These are phyloP conservation scores for Aspergillus diversus DNA, from an alignment of 495 filamentous ascomycete genomes.

Conservation along the genomic window DNA sequence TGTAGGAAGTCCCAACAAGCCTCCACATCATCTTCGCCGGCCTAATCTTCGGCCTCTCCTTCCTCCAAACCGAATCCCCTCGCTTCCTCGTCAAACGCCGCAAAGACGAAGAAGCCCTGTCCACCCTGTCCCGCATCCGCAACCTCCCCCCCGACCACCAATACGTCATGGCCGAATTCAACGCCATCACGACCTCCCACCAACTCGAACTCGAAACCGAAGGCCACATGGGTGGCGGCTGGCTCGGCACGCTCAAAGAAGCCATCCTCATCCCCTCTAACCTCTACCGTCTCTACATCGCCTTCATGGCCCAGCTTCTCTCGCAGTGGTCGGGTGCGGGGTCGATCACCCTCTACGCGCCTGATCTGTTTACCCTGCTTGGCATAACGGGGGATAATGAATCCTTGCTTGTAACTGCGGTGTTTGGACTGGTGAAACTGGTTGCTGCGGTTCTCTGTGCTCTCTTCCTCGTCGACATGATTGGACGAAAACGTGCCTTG, in stretches of 20 bases:
- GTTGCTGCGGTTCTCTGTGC: conserved; percentile 64
- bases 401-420: conserved; percentile 65
- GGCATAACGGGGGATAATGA: conserved; percentile 64
- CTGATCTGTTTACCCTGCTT: conserved; percentile 66
- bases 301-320: conserved; percentile 61
- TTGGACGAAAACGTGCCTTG: conserved; percentile 71
- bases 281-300: conserved; percentile 65
- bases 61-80: conserved; percentile 68
- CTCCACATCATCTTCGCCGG: conserved; percentile 75
- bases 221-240: conserved; percentile 50
- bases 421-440: conserved; percentile 74
- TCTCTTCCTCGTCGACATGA: conserved; percentile 73
- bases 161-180: conserved; percentile 60
- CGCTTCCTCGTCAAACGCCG: conserved; percentile 62
- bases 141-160: conserved; percentile 47
- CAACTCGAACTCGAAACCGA: conserved; percentile 68
- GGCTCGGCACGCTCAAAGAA: conserved; percentile 60
- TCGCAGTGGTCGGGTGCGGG: conserved; percentile 73
- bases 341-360: conserved; percentile 68
- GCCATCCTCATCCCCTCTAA: conserved; percentile 62
- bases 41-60: conserved; percentile 64
- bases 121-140: conserved; percentile 42
- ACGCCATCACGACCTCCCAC: conserved; percentile 65
- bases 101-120: conserved; percentile 56
- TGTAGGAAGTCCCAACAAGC: conserved; percentile 64